These are phyloP conservation scores for Backusella westeae DNA, from an alignment of 192 early-diverging fungal species.

Conservation along the genomic window DNA sequence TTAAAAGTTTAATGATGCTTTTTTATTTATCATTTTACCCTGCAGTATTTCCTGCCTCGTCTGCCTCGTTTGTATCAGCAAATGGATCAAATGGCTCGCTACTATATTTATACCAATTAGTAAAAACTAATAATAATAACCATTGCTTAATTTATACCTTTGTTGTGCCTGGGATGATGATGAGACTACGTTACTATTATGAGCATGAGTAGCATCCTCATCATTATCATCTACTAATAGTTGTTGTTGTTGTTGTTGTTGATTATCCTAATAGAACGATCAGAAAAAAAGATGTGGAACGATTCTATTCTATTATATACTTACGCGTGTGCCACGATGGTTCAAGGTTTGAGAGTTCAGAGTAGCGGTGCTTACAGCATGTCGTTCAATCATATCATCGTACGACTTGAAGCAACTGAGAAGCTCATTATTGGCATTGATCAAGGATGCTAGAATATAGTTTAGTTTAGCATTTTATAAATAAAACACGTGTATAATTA, in stretches of 20 bases:
- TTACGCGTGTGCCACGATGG: not conserved
- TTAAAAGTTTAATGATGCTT: not conserved
- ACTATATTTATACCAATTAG: not conserved
- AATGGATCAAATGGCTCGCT: constrained; percentile 17
- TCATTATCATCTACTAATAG: not conserved
- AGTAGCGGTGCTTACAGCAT: constrained; percentile 42
- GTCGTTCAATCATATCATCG: constrained; percentile 56
- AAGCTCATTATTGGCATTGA: constrained; percentile 53
- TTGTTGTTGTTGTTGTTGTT: constrained; percentile 6
- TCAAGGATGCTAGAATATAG: constrained; percentile 38
- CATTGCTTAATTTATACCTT: not conserved
- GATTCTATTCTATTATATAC: not conserved
- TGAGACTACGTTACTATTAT: not conserved
- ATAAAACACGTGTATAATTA: not conserved
- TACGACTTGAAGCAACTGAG: constrained; percentile 54
- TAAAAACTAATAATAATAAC: not conserved
- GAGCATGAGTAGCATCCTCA: not conserved
- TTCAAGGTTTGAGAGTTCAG: constrained; percentile 39
- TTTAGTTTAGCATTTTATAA: not conserved
- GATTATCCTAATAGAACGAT: not conserved
- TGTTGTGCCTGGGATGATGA: not conserved
- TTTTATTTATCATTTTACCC: not conserved
- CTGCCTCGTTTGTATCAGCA: constrained; percentile 9
- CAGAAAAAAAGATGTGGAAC: not conserved
- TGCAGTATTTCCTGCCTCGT: not conserved